These are phyloP conservation scores for Zarea fungicola DNA, from an alignment of 2,329 filamentous ascomycete species.

Conservation along the genomic window DNA sequence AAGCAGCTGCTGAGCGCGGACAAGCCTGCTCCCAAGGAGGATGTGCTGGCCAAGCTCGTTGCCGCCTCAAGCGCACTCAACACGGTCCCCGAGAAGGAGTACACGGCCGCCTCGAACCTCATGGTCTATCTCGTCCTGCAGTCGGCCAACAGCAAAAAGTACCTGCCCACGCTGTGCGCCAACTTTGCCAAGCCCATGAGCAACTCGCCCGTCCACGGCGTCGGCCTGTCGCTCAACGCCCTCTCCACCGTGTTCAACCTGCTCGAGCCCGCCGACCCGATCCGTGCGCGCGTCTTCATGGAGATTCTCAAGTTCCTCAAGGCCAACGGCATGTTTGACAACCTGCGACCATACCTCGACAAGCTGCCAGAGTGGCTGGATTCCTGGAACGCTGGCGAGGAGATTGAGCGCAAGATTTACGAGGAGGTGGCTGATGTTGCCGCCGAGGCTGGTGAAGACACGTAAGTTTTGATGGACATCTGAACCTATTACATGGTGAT, in stretches of 20 bases:
- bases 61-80: constrained; percentile 73
- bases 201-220: constrained; percentile 78
- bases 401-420: constrained; percentile 80
- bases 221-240: constrained; percentile 80
- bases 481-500: too few species aligned
- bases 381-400: constrained; percentile 75
- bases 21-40: constrained; percentile 56
- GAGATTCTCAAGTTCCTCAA: constrained; percentile 82
- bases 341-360: constrained; percentile 75
- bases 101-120: constrained; percentile 93
- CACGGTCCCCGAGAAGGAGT: constrained; percentile 89
- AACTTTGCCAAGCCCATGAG: constrained; percentile 84
- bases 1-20: constrained; percentile 69
- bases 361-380: constrained; percentile 77
- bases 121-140: constrained; percentile 89
- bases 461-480: constrained; percentile 46
- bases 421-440: constrained; percentile 78
- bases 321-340: constrained; percentile 70
- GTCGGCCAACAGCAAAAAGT: constrained; percentile 76
- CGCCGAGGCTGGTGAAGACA: constrained; percentile 68
- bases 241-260: constrained; percentile 97
- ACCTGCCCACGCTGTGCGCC: constrained; percentile 81
- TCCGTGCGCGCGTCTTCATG: constrained; percentile 86
- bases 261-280: constrained; percentile 66
- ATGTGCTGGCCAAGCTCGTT: constrained; percentile 84